Evolutionary conservation across 139 green algal genomes (phyloP), one percentile per base, ranked within the genome.

Genomic region (Pseudopediastrum boryanum): DNA sequence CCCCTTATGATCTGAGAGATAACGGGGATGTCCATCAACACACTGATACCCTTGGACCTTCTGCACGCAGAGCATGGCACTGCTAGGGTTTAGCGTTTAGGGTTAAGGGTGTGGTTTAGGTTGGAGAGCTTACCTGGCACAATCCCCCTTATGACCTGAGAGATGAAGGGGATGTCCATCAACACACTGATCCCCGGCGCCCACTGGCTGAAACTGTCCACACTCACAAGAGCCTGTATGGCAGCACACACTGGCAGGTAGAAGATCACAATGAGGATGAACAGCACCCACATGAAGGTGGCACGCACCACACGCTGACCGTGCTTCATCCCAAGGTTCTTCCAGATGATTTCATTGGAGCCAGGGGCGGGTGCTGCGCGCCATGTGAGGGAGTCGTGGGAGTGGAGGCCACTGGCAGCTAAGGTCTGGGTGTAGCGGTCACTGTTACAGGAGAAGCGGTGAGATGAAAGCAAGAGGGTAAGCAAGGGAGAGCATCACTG

Each of bases 311-410:
- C 35, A 48, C 82, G 54, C 66, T 87, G 62, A 66, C 76, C 79
- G 69, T 76, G 48, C 21, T 84, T 61, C 66, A 86, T 61, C 29
- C 74, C 59, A 21, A 93, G 65, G 77, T 87, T 91, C 19, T 9
- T 7, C 90, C 90, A 94, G 27, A 85, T 33, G 3, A 94, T 36
- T 39, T 92, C 89, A 1, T 68, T 59, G 27, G 44, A 59, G 27
- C 42, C 42, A 9, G 36, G 54, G 4, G 56, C 38, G 44, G 66
- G 66, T 56, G 64, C 41, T 13, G 54, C 29, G 16, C 83, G 65
- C 90, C 90, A 95, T 19, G 77, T 52, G 16, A 38, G 58, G 65
- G 83, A 72, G 65, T 93, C 86, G 38, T 93, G 82, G 80, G 86
- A 81, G 51, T 90, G 81, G 42, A 95, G 87, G 7, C 77, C 74